These are phyloP conservation scores for Podila minutissima DNA, from an alignment of 192 early-diverging fungal species.

Conservation along the genomic window DNA sequence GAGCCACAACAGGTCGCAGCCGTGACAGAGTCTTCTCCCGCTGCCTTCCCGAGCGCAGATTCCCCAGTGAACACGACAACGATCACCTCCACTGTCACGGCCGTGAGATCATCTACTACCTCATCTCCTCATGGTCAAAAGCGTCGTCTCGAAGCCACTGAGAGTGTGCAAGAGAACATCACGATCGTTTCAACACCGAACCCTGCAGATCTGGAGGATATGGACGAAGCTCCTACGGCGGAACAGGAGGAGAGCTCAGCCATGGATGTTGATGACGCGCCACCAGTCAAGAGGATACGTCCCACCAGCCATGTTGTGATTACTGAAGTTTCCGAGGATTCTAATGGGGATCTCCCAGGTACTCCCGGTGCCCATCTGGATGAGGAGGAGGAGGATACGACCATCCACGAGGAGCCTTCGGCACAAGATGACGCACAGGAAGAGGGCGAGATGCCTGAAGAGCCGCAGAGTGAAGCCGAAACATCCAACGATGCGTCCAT, in stretches of 20 bases:
- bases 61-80: background rate
- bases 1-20: slow-evolving; percentile 6
- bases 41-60: slow-evolving; percentile 2
- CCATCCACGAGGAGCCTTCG: background rate
- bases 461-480: background rate
- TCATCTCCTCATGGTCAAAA: slow-evolving; percentile 33
- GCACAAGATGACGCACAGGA: slow-evolving; percentile 3
- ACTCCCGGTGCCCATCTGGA: slow-evolving; percentile 17
- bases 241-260: slow-evolving; percentile 17
- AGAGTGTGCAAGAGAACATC: slow-evolving; percentile 40
- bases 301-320: slow-evolving; percentile 35
- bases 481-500: background rate
- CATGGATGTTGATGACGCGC: slow-evolving; percentile 47
- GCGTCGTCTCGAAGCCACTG: slow-evolving; percentile 40
- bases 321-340: slow-evolving; percentile 34
- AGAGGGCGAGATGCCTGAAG: slow-evolving; percentile 32
- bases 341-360: background rate
- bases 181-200: slow-evolving; percentile 43
- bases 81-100: slow-evolving; percentile 2
- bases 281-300: slow-evolving; percentile 34
- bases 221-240: slow-evolving; percentile 14
- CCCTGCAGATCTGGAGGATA: slow-evolving; percentile 34
- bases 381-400: slow-evolving; percentile 5
- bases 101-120: background rate
- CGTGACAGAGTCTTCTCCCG: slow-evolving; percentile 7